Evolutionary conservation across 2,329 filamentous ascomycete species (phyloP), one percentile per base, ranked within the genome.

Genomic region (Talaromyces albobiverticillius): DNA sequence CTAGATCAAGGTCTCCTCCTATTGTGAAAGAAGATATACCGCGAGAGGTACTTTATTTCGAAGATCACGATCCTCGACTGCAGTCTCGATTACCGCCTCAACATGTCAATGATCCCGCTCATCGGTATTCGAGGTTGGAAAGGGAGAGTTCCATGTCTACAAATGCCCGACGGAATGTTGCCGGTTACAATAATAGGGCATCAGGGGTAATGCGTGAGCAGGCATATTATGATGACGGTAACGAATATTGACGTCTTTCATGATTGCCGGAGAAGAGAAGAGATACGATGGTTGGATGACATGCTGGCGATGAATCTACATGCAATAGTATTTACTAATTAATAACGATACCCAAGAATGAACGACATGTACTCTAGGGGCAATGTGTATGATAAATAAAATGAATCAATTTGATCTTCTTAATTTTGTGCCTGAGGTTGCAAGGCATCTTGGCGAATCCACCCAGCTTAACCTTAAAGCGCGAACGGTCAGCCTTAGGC

Each of bases 1-100:
- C 62, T 4, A 53, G 59, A n/a, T 64, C 65, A 13, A 59, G 58
- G 26, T 69, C 67, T n/a, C 64, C 67, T 16, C 47, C 51, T 25
- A 53, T 57, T n/a, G 56, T 52, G 26, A 57, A 62, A 32, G 40
- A 52, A 38, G 50, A 52, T 14, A 26, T 46, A 38, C 45, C 32
- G 5, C 50, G 50, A 49, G 41, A 29, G 57, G 41, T 42, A 3
- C 41, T 52, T 13, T 52, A 52, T 26, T 52, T 46, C 10, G 50
- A 52, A 32, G 50, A 52, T 31, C 50, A 52, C 22, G 50, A 52
- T 20, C 31, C 41, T 25, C 50, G 50, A 38, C 29, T 36, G 31
- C 50, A 52, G 10, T 20, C 40, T 26, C 50, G 50, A 20, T 18
- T 52, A 29, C 31, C 31, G n/a, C 50, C 50, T 20, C 50, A 51